Conservation (phyloP, 768 basidiomycete genomes). For the Butyriboletus loyo region DNA sequence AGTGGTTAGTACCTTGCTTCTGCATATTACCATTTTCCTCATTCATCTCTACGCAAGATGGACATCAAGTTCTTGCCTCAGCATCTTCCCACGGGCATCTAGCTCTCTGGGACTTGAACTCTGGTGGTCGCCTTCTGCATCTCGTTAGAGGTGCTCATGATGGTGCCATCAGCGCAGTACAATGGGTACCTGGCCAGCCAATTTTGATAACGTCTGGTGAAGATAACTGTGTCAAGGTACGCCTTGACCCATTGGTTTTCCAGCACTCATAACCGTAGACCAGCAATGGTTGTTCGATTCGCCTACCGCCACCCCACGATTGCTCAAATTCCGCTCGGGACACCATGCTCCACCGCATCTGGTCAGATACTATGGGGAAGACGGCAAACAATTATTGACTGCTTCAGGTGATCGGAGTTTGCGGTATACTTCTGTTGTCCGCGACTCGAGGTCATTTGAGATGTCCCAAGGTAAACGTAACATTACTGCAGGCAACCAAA, state of each 20-base stretch:
- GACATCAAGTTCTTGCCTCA: constrained; percentile 83
- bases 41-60: constrained; percentile 49
- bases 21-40: not conserved
- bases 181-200: constrained; percentile 94
- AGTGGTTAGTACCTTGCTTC: constrained; percentile 57
- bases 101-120: constrained; percentile 89
- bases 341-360: constrained; percentile 89
- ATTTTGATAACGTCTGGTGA: constrained; percentile 85
- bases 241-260: not conserved
- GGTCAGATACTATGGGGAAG: constrained; percentile 94
- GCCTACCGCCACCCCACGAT: constrained; percentile 76
- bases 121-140: constrained; percentile 78
- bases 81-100: constrained; percentile 86
- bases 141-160: constrained; percentile 89
- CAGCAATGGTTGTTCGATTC: constrained; percentile 99
- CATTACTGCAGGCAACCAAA: not conserved
- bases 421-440: constrained; percentile 86
- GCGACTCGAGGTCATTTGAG: constrained; percentile 94
- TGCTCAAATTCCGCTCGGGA: constrained; percentile 90
- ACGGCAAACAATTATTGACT: constrained; percentile 91
- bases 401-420: constrained; percentile 87
- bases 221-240: constrained; percentile 94
- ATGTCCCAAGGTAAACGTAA: constrained; percentile 75
- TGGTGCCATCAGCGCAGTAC: constrained; percentile 71
- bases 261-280: constrained; percentile 4